Evolutionary conservation across 768 basidiomycete genomes (phyloP).

Genomic region (Suillus luteus): DNA sequence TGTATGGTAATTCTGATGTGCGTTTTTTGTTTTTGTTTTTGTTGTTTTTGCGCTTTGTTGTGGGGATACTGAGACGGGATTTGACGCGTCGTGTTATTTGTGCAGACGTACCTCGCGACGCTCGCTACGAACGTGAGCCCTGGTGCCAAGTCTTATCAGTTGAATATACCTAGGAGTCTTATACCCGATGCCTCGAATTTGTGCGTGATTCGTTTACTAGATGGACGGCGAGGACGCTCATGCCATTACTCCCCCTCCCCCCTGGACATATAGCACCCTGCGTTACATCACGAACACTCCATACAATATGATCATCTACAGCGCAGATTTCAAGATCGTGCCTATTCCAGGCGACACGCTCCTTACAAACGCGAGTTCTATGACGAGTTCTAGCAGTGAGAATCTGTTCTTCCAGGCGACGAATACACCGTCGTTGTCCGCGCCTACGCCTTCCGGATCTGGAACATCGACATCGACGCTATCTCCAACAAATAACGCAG

Average conservation of each 20-base stretch:
- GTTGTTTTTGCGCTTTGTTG: background rate
- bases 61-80: background rate
- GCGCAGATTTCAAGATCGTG: conserved; percentile 51
- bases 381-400: background rate
- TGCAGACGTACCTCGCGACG: conserved; percentile 43
- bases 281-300: conserved; percentile 35
- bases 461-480: background rate
- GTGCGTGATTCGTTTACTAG: conserved; percentile 22
- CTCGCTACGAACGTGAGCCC: conserved; percentile 50
- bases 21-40: conserved; percentile 15
- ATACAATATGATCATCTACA: conserved; percentile 40
- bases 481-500: conserved; percentile 3
- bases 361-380: background rate
- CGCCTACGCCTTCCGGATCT: background rate
- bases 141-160: conserved; percentile 18
- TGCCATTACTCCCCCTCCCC: no score
- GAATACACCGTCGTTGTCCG: background rate
- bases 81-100: background rate
- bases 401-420: conserved; percentile 1
- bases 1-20: conserved; percentile 48
- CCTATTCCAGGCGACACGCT: background rate
- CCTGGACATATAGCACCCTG: conserved; percentile 31
- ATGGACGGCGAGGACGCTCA: no score
- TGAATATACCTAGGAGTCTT: conserved; percentile 34
- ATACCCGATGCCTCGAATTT: conserved; percentile 31